Evolutionary conservation across 2,329 filamentous ascomycete genomes (phyloP).

Genomic region (Hypoxylon sp.): DNA sequence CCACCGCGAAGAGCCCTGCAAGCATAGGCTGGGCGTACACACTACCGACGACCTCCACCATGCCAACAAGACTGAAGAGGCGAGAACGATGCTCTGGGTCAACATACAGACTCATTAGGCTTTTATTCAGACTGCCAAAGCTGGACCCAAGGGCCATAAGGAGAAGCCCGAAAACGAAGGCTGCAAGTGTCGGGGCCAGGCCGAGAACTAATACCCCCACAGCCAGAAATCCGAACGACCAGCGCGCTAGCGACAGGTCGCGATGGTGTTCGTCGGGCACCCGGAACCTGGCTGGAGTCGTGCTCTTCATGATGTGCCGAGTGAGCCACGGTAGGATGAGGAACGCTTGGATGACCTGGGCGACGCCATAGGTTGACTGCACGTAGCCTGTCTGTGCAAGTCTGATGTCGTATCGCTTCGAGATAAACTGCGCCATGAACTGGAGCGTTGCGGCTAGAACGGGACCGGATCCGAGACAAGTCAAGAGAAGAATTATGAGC

Average conservation of each 20-base stretch:
- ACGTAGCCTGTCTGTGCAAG: constrained; percentile 54
- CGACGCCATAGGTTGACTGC: constrained; percentile 51
- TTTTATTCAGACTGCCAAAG: constrained; percentile 50
- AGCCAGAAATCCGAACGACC: constrained; percentile 48
- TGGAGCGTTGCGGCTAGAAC: constrained; percentile 41
- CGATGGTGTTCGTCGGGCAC: constrained; percentile 49
- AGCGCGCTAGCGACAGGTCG: constrained; percentile 50
- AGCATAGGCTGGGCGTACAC: constrained; percentile 53
- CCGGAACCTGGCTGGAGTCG: constrained; percentile 41
- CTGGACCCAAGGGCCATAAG: constrained; percentile 53
- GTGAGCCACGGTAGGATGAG: constrained; percentile 52
- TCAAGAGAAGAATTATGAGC: constrained; percentile 48
- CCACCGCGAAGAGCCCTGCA: constrained; percentile 53
- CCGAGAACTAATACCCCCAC: constrained; percentile 49
- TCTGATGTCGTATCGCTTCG: constrained; percentile 52
- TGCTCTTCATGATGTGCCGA: constrained; percentile 41
- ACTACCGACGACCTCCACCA: constrained; percentile 52
- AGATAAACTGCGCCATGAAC: constrained; percentile 54
- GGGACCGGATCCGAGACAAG: constrained; percentile 41
- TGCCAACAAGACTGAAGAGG: constrained; percentile 53
- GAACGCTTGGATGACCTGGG: constrained; percentile 49
- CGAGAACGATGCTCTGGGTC: constrained; percentile 52
- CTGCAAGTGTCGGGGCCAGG: constrained; percentile 47
- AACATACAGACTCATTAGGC: constrained; percentile 54
- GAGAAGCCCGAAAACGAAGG: constrained; percentile 51